Conservation (phyloP, 2,329 filamentous ascomycete genomes). For the Conoideocrella luteorostrata region DNA sequence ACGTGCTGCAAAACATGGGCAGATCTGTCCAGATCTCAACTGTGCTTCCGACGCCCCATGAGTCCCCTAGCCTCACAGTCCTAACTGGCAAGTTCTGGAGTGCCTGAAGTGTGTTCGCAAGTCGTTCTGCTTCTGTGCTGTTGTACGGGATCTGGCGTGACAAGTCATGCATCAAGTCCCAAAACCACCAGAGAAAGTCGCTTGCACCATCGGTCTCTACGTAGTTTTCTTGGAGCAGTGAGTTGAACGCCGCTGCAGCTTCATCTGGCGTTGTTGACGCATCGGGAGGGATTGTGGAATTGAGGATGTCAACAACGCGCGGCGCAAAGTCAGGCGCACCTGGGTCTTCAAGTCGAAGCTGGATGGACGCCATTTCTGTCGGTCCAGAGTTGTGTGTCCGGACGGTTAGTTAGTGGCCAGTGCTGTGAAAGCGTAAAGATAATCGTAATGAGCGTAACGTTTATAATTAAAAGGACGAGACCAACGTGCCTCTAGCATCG, state of each 20-base stretch:
- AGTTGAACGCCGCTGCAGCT: constrained; percentile 8
- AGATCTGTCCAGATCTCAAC: constrained; percentile 6
- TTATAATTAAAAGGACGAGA: too few relatives aligned
- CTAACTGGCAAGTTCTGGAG: constrained; percentile 7
- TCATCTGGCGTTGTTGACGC: background rate
- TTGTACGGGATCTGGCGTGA: constrained; percentile 15
- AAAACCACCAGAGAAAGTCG: constrained; percentile 17
- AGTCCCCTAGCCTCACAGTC: background rate
- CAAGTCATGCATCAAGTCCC: constrained; percentile 17
- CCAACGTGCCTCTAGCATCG: too few relatives aligned
- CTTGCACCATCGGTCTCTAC: background rate
- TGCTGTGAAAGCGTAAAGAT: too few relatives aligned
- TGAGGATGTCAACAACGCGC: constrained; percentile 9
- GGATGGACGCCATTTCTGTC: constrained; percentile 3
- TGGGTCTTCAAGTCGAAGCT: constrained; percentile 6
- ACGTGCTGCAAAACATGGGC: constrained; percentile 9
- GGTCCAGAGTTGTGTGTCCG: too few relatives aligned
- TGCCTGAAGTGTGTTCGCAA: constrained; percentile 7
- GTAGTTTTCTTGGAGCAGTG: constrained; percentile 1
- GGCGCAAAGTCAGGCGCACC: constrained; percentile 7
- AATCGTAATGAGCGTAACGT: too few relatives aligned
- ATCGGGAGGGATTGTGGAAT: background rate
- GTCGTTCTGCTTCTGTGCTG: constrained; percentile 11
- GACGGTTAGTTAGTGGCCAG: too few relatives aligned
- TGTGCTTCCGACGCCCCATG: constrained; percentile 1